Conservation (phyloP, 306 rosid species). For the Arachis stenosperma region DNA sequence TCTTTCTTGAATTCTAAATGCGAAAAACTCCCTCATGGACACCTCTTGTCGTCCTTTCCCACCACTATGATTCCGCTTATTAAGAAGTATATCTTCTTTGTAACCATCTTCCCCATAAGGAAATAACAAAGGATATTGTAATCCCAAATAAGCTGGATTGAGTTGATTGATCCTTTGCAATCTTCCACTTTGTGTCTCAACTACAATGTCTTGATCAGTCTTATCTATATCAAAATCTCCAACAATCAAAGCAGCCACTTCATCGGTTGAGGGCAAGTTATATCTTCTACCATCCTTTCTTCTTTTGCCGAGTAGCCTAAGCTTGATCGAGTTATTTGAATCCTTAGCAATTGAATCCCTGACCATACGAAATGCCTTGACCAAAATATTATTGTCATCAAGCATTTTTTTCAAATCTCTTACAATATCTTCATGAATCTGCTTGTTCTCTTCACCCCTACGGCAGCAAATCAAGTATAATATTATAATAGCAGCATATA, state of each 20-base stretch:
- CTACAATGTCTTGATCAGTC: neutral
- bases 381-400: neutral
- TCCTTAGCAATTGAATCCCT: neutral
- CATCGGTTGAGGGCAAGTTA: neutral
- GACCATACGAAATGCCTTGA: neutral
- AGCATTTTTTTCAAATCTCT: neutral
- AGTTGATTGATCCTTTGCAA: neutral
- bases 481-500: no score
- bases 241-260: constrained; percentile 5
- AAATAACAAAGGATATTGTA: constrained; percentile 23
- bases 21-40: constrained; percentile 17
- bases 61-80: neutral
- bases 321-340: neutral
- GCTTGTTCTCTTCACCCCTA: no score
- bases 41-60: neutral
- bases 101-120: constrained; percentile 24
- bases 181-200: neutral
- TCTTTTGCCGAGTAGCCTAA: neutral
- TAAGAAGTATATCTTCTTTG: neutral
- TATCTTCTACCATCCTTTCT: neutral
- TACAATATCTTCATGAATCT: neutral
- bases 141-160: neutral
- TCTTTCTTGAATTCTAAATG: constrained; percentile 9
- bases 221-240: neutral
- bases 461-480: no score